A percentile compares a stretch with the other conserved stretches of the same genome.
Evolutionary conservation across 1,284 basidiomycete species (phyloP).

Genomic region (Rhodofomes roseus): DNA sequence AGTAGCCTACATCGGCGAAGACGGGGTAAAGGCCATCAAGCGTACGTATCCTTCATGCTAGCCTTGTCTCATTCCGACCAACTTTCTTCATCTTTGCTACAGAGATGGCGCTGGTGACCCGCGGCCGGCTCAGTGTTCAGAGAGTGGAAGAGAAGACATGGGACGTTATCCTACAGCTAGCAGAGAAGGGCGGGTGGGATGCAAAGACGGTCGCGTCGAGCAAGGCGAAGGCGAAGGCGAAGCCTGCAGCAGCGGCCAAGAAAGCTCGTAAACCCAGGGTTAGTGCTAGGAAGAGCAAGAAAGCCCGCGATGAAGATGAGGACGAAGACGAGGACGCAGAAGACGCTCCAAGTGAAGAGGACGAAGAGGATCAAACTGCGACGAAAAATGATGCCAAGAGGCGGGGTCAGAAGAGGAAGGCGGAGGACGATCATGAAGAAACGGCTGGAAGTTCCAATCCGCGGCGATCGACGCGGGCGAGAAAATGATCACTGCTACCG

Average conservation of each 20-base stretch:
- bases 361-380: background rate
- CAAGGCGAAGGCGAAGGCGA: conserved; percentile 8
- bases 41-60: conserved; percentile 31
- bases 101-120: conserved; percentile 80
- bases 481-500: conserved; percentile 10
- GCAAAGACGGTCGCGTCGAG: conserved; percentile 14
- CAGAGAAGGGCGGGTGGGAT: conserved; percentile 73
- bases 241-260: background rate
- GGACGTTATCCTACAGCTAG: conserved; percentile 62
- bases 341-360: background rate
- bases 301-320: background rate
- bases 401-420: conserved; percentile 18
- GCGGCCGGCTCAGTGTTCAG: conserved; percentile 88
- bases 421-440: conserved; percentile 6
- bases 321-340: conserved; percentile 8
- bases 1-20: conserved; percentile 59
- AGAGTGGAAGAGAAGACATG: conserved; percentile 72
- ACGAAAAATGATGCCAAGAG: background rate
- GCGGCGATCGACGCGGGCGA: conserved; percentile 17
- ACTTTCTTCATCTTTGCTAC: conserved; percentile 1
- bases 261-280: conserved; percentile 2
- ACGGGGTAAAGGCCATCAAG: conserved; percentile 60
- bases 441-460: conserved; percentile 1
- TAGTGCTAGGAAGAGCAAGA: conserved; percentile 6
- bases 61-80: background rate